phyloP scores from a whole-genome alignment of 1,284 basidiomycete genomes.

The Moesziomyces parantarcticus region DNA sequence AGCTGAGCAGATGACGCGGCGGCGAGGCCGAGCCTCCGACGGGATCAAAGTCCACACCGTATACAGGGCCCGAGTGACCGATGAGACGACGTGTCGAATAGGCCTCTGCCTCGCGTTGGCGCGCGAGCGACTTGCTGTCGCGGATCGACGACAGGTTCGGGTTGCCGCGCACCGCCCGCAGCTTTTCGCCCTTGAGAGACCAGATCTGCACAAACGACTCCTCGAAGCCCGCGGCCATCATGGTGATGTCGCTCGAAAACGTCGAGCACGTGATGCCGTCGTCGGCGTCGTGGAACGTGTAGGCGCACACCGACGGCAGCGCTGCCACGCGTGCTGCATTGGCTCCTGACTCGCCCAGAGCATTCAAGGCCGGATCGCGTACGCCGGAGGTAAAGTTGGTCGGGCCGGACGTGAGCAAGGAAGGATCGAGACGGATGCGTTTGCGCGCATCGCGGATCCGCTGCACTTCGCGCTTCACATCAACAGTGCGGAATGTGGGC shows the following conservation, averaged over 20 bases:
- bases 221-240: constrained; percentile 96
- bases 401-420: constrained; percentile 16
- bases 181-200: constrained; percentile 91
- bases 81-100: constrained; percentile 80
- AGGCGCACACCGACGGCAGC: constrained; percentile 65
- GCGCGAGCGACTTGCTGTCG: constrained; percentile 69
- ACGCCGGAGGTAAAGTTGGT: constrained; percentile 44
- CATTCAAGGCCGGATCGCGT: constrained; percentile 49
- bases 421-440: constrained; percentile 59
- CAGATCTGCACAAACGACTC: constrained; percentile 96
- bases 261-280: constrained; percentile 79
- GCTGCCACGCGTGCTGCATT: constrained; percentile 56
- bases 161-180: constrained; percentile 81
- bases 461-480: constrained; percentile 91
- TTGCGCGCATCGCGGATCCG: constrained; percentile 81
- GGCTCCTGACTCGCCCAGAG: constrained; percentile 53
- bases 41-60: constrained; percentile 92
- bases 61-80: constrained; percentile 96
- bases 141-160: constrained; percentile 77
- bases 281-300: constrained; percentile 66
- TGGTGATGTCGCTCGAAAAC: constrained; percentile 88
- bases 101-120: constrained; percentile 44
- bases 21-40: constrained; percentile 84
- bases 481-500: constrained; percentile 82
- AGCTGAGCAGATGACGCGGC: constrained; percentile 87